These are phyloP conservation scores for Silene vulgaris DNA, from an alignment of 179 eudicot genomes.

Conservation along the genomic window DNA sequence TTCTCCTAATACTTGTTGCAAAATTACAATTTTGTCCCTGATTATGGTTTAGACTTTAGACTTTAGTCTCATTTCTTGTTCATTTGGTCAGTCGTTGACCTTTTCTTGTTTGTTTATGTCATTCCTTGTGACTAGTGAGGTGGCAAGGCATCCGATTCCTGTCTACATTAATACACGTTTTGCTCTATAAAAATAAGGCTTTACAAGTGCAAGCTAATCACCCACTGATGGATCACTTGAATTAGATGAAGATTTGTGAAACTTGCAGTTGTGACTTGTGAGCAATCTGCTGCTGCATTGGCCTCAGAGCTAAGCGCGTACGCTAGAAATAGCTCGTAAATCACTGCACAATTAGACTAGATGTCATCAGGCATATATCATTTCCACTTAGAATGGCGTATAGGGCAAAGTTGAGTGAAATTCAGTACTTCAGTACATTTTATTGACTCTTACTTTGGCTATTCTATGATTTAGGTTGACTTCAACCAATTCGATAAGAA, in stretches of 20 bases:
- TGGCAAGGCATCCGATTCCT: conserved; percentile 9
- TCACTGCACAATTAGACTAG: too few relatives aligned
- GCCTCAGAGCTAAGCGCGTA: too few relatives aligned
- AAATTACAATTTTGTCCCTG: conserved; percentile 37
- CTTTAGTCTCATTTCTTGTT: conserved; percentile 12
- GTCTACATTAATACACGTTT: neutral
- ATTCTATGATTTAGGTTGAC: too few relatives aligned
- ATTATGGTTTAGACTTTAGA: neutral
- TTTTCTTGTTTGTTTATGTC: conserved; percentile 2
- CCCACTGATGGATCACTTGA: neutral
- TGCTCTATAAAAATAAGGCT: neutral
- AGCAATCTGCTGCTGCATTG: too few relatives aligned
- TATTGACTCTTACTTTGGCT: too few relatives aligned
- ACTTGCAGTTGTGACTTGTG: too few relatives aligned
- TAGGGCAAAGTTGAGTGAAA: too few relatives aligned
- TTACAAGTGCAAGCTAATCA: neutral
- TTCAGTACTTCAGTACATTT: too few relatives aligned
- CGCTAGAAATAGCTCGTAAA: too few relatives aligned
- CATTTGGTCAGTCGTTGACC: conserved; percentile 13
- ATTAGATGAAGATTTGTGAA: neutral
- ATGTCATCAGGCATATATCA: too few relatives aligned
- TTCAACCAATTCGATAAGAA: too few relatives aligned
- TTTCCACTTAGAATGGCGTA: too few relatives aligned
- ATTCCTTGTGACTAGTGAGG: conserved; percentile 13
- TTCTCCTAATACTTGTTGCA: conserved; percentile 16